Base-by-base conservation (phyloP, 2,329 filamentous ascomycete species). In the Dactylellina cionopaga region DNA sequence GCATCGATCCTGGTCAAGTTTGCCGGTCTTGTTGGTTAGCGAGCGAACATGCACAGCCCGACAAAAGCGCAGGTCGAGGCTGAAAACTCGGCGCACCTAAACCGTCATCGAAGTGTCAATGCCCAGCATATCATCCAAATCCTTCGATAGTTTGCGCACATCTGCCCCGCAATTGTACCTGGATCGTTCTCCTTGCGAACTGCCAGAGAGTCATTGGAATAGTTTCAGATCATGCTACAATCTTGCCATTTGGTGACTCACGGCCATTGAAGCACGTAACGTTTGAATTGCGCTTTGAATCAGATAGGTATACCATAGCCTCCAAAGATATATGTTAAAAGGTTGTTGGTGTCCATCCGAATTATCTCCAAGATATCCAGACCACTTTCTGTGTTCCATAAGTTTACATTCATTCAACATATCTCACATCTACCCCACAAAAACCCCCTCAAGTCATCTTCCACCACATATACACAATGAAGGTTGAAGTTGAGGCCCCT, bases 401-500 rank as follows among this genome's bases (percentile, higher is more conserved):
- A n/a, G n/a, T n/a, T n/a, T n/a, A n/a, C n/a, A n/a, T n/a, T n/a
- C n/a, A n/a, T n/a, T n/a, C n/a, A n/a, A n/a, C n/a, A n/a, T n/a
- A n/a, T n/a, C n/a, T n/a, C n/a, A n/a, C n/a, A 2, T 19, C 4
- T 37, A 35, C 25, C 19, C 15, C 9, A 27, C 17, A 22, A 55
- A 31, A 41, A 15, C 41, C 51, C 31, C 41, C 29, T 41, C 35
- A 27, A 41, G 33, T 33, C 37, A 58, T 33, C 54, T 25, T 58
- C 44, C 7, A 29, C 2, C 24, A 41, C 6, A 35, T 37, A 43
- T 4, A 22, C 51, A 62, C 25, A 47, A 65, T 64, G 68, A 63
- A 68, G 46, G 63, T 68, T 27, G 63, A 72, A 60, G 52, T 63
- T n/a, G 66, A 71, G 19, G 47, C 52, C 37, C 68, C 68, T 25